A percentile compares a stretch with the other conserved stretches of the same genome.
These are phyloP conservation scores for Melampsora americana DNA, from an alignment of 1,284 basidiomycete genomes.

Conservation along the genomic window DNA sequence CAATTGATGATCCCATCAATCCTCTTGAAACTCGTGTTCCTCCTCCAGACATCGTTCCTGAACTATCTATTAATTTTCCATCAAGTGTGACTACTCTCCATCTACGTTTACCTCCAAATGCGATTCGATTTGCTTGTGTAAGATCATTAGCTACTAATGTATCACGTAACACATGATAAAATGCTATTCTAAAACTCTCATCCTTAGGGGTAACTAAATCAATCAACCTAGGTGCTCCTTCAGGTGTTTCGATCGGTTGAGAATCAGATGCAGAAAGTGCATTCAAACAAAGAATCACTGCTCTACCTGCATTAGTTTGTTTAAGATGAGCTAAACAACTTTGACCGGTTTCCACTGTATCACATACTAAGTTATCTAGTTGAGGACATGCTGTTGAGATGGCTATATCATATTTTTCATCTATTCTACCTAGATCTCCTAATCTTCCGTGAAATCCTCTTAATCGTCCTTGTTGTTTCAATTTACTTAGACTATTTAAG, in stretches of 20 bases:
- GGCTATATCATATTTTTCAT: constrained; percentile 93
- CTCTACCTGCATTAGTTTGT: constrained; percentile 82
- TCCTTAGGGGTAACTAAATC: constrained; percentile 93
- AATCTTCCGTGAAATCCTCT: constrained; percentile 92
- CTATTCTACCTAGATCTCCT: constrained; percentile 87
- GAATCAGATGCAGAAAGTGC: constrained; percentile 67
- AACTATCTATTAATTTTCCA: constrained; percentile 91
- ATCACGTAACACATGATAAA: constrained; percentile 83
- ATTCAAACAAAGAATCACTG: constrained; percentile 86
- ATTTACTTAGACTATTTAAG: constrained; percentile 72
- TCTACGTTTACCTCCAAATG: constrained; percentile 69
- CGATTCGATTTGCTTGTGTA: constrained; percentile 90
- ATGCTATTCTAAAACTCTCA: constrained; percentile 74
- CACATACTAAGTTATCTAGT: constrained; percentile 87
- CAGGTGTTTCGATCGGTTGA: constrained; percentile 71
- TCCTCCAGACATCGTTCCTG: constrained; percentile 96
- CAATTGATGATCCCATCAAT: constrained; percentile 88
- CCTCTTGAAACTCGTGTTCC: constrained; percentile 75
- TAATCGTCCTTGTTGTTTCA: constrained; percentile 74
- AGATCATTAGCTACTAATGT: constrained; percentile 87
- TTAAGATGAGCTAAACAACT: constrained; percentile 85
- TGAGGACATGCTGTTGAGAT: constrained; percentile 83
- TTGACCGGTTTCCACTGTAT: constrained; percentile 83
- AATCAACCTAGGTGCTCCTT: constrained; percentile 84
- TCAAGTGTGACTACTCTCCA: constrained; percentile 94